phyloP scores from a whole-genome alignment of 805 yeast genomes.

The Alloascoidea hylecoeti region DNA sequence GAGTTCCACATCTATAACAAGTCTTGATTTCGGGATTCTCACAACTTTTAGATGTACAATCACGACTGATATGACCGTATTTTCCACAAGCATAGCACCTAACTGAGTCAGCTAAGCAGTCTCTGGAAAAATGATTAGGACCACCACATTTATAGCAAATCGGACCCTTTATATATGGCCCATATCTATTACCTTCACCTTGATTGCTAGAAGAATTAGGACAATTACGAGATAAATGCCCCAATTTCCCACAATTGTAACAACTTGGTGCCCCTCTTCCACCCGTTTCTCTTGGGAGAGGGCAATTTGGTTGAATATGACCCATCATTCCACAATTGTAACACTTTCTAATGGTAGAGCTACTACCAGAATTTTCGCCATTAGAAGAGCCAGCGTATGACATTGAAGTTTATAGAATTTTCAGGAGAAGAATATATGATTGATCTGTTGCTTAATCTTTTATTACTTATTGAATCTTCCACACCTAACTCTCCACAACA shows the following conservation, averaged over 20 bases:
- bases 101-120: constrained; percentile 57
- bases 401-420: too few relatives aligned
- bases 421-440: too few relatives aligned
- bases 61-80: constrained; percentile 76
- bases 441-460: too few relatives aligned
- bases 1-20: constrained; percentile 63
- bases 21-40: constrained; percentile 47
- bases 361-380: too few relatives aligned
- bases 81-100: constrained; percentile 88
- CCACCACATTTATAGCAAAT: constrained; percentile 86
- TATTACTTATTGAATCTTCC: too few relatives aligned
- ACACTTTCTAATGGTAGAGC: too few relatives aligned
- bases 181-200: neutral
- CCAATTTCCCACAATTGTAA: constrained; percentile 84
- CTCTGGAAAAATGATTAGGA: constrained; percentile 87
- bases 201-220: constrained; percentile 26
- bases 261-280: constrained; percentile 58
- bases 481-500: too few relatives aligned
- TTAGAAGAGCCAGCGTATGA: too few relatives aligned
- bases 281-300: constrained; percentile 37
- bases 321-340: constrained; percentile 89
- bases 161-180: too few relatives aligned
- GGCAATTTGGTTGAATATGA: constrained; percentile 78
- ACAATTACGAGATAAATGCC: constrained; percentile 84
- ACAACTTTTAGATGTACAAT: constrained; percentile 51